Conservation (phyloP, 768 basidiomycete genomes). For the Cubamyces lactineus region DNA sequence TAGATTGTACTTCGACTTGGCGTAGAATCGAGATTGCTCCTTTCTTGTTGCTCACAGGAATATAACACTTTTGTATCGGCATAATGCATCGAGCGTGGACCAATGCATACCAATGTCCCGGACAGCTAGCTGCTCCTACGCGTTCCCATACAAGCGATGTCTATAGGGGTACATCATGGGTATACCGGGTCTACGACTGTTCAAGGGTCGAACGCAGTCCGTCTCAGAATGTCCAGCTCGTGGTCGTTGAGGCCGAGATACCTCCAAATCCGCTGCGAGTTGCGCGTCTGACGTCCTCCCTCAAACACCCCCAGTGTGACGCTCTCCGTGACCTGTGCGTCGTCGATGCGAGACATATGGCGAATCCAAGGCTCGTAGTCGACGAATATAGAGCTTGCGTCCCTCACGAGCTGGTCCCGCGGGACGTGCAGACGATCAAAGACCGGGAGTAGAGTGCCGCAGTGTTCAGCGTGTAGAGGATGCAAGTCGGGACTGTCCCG, state of each 20-base stretch:
- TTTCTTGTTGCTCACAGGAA: too few relatives aligned
- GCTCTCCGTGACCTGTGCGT: constrained; percentile 5
- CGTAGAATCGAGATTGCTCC: too few relatives aligned
- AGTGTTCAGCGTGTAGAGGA: constrained; percentile 13
- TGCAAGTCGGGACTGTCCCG: not conserved
- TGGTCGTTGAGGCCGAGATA: constrained; percentile 3
- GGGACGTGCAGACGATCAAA: constrained; percentile 19
- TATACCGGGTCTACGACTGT: not conserved
- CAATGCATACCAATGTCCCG: too few relatives aligned
- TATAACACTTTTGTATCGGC: too few relatives aligned
- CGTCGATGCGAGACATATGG: constrained; percentile 23
- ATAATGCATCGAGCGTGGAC: too few relatives aligned
- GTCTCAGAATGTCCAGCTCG: constrained; percentile 7
- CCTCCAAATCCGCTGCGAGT: constrained; percentile 21
- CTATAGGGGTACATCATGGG: constrained; percentile 5
- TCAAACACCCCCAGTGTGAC: constrained; percentile 13
- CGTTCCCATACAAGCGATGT: too few relatives aligned
- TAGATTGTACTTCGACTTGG: too few relatives aligned
- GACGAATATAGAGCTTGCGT: constrained; percentile 9
- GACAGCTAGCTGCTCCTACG: too few relatives aligned
- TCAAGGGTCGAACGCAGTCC: constrained; percentile 9
- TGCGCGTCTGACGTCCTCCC: constrained; percentile 23
- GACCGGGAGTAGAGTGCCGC: constrained; percentile 4
- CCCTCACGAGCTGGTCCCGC: constrained; percentile 14
- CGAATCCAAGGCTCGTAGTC: constrained; percentile 28